Evolutionary conservation across 306 rosid species (phyloP).

Genomic region (Mucuna pruriens): DNA sequence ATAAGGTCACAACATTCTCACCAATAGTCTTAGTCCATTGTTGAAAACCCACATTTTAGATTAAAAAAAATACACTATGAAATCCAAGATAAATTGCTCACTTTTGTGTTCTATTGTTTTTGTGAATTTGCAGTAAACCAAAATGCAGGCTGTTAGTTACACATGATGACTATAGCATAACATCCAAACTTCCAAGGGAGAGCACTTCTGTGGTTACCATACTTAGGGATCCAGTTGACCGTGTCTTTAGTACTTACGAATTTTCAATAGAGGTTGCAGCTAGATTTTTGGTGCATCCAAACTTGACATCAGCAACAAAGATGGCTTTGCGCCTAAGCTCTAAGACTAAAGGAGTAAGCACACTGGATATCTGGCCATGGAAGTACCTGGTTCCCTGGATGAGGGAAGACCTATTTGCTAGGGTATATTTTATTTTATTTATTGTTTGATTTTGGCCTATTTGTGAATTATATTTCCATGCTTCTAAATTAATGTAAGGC

Average conservation of each 20-base stretch:
- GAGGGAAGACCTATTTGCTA: conserved; percentile 86
- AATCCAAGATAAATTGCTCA: conserved; percentile 26
- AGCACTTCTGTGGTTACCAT: conserved; percentile 93
- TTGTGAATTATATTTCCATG: not conserved
- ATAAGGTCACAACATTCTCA: conserved; percentile 23
- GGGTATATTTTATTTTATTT: conserved; percentile 56
- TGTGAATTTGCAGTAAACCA: conserved; percentile 62
- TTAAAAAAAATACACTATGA: not conserved
- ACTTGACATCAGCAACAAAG: conserved; percentile 81
- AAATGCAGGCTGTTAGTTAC: conserved; percentile 87
- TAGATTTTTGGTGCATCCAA: conserved; percentile 96
- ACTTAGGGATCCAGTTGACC: conserved; percentile 92
- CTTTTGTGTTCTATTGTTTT: conserved; percentile 24
- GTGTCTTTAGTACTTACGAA: conserved; percentile 90
- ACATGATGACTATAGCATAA: conserved; percentile 94
- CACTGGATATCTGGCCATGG: conserved; percentile 99
- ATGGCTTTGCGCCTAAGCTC: conserved; percentile 70
- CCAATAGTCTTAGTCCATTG: conserved; percentile 15
- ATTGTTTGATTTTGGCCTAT: not conserved
- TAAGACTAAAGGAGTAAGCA: conserved; percentile 77
- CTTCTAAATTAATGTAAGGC: not conserved
- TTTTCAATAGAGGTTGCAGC: conserved; percentile 98
- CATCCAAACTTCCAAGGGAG: conserved; percentile 84
- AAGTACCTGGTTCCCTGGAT: conserved; percentile 98
- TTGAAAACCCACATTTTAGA: conserved; percentile 22